Evolutionary conservation across 2,329 filamentous ascomycete species (phyloP).

Genomic region (Beauveria sp.): DNA sequence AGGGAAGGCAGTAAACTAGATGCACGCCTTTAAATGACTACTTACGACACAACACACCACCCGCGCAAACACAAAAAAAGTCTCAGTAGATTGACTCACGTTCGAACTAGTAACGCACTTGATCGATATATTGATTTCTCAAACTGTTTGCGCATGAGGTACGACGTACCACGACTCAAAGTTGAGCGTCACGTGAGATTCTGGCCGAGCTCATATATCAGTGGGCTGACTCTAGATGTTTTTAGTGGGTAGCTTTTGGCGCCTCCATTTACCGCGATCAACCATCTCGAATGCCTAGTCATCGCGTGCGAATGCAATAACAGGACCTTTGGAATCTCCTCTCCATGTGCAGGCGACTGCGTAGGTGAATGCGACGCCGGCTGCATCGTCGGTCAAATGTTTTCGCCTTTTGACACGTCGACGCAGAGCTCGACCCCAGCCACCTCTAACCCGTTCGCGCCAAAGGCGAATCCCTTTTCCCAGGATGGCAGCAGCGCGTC

Average conservation of each 20-base stretch:
- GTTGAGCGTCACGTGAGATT: constrained; percentile 6
- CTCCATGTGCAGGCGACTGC: constrained; percentile 26
- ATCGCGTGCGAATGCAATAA: constrained; percentile 2
- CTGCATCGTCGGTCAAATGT: constrained; percentile 35
- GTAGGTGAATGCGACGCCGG: constrained; percentile 31
- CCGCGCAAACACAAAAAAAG: not conserved
- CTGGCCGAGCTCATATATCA: not conserved
- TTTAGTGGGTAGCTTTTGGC: constrained; percentile 10
- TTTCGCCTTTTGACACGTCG: constrained; percentile 28
- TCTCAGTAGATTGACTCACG: not conserved
- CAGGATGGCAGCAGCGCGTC: constrained; percentile 22
- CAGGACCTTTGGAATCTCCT: constrained; percentile 11
- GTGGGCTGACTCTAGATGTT: not conserved
- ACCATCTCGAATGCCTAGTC: constrained; percentile 6
- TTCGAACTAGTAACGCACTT: not conserved
- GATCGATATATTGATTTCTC: not conserved
- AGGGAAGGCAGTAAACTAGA: constrained; percentile 16
- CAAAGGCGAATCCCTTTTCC: constrained; percentile 24
- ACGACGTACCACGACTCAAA: not conserved
- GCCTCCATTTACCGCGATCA: constrained; percentile 9
- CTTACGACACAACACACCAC: not conserved
- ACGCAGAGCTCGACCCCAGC: constrained; percentile 27
- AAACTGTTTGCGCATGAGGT: not conserved
- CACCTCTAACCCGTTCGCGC: constrained; percentile 28
- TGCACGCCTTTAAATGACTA: not conserved